phyloP scores from a whole-genome alignment of 2,329 filamentous ascomycete species.

The Beauveria rudraprayagi region DNA sequence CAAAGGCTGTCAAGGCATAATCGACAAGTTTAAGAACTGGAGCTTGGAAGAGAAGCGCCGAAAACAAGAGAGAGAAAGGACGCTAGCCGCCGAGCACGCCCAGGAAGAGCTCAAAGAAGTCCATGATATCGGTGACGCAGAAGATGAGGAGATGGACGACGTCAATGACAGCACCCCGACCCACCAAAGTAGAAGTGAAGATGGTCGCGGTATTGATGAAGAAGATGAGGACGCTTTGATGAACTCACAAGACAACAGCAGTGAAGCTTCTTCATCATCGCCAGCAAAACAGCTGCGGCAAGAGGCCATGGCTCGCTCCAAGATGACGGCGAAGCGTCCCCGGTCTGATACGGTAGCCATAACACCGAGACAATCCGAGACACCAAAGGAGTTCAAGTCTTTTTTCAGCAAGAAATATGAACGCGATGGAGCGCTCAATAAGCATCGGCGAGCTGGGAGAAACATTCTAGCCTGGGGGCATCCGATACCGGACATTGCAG shows the following conservation, averaged over 20 bases:
- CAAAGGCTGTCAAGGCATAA: constrained; percentile 67
- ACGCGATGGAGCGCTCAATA: constrained; percentile 70
- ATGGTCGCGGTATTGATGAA: constrained; percentile 35
- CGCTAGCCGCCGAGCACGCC: constrained; percentile 25
- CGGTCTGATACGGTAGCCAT: constrained; percentile 23
- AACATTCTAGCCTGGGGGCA: constrained; percentile 74
- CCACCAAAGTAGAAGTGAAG: constrained; percentile 21
- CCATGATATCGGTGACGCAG: constrained; percentile 18
- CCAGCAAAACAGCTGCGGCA: constrained; percentile 65
- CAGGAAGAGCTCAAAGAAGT: constrained; percentile 28
- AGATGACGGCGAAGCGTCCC: constrained; percentile 26
- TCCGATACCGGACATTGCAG: constrained; percentile 63
- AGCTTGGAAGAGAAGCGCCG: constrained; percentile 81
- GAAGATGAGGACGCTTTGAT: constrained; percentile 8
- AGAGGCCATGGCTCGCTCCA: constrained; percentile 54
- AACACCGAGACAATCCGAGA: constrained; percentile 27
- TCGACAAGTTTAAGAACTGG: constrained; percentile 85
- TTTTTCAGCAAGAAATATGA: constrained; percentile 78
- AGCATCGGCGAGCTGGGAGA: constrained; percentile 59
- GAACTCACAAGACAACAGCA: constrained; percentile 50
- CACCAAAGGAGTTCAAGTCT: constrained; percentile 63
- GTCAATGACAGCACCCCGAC: constrained; percentile 26
- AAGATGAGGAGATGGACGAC: constrained; percentile 21
- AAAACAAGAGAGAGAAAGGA: constrained; percentile 65
- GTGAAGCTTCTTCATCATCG: constrained; percentile 29